phyloP scores from a whole-genome alignment of 257 asterid genomes.

The Lithospermum erythrorhizon region DNA sequence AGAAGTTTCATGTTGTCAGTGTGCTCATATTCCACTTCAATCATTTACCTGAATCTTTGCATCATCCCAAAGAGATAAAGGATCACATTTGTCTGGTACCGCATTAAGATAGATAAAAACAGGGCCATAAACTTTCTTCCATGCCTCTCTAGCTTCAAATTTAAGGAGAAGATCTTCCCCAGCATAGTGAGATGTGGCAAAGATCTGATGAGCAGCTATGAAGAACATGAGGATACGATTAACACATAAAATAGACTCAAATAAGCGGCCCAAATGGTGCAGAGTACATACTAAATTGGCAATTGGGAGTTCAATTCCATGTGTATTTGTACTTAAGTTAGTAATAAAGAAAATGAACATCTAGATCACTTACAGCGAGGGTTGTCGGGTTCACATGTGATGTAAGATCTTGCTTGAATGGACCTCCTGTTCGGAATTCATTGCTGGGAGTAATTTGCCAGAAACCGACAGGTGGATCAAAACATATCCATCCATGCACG shows the following conservation, averaged over 20 bases:
- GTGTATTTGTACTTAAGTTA: neutral
- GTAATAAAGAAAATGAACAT: neutral
- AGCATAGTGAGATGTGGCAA: slow-evolving; percentile 31
- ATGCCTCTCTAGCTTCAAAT: slow-evolving; percentile 21
- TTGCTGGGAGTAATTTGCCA: slow-evolving; percentile 36
- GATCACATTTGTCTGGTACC: slow-evolving; percentile 11
- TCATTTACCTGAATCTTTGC: slow-evolving; percentile 26
- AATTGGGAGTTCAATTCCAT: no score
- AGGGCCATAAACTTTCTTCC: slow-evolving; percentile 38
- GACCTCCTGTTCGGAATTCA: slow-evolving; percentile 31
- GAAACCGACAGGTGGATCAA: slow-evolving; percentile 29
- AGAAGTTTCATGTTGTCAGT: neutral
- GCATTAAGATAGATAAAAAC: slow-evolving; percentile 29
- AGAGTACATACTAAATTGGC: neutral
- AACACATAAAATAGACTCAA: neutral
- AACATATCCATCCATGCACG: slow-evolving; percentile 27
- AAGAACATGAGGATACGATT: neutral
- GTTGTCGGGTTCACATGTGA: slow-evolving; percentile 34
- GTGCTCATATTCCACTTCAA: neutral
- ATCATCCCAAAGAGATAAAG: slow-evolving; percentile 23
- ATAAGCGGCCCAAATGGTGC: neutral
- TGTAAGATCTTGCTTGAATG: slow-evolving; percentile 28
- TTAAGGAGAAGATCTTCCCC: slow-evolving; percentile 27
- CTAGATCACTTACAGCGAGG: slow-evolving; percentile 18
- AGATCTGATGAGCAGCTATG: slow-evolving; percentile 18